phyloP scores from a whole-genome alignment of 169 alveolate species.

The Plasmodium gallinaceum region DNA sequence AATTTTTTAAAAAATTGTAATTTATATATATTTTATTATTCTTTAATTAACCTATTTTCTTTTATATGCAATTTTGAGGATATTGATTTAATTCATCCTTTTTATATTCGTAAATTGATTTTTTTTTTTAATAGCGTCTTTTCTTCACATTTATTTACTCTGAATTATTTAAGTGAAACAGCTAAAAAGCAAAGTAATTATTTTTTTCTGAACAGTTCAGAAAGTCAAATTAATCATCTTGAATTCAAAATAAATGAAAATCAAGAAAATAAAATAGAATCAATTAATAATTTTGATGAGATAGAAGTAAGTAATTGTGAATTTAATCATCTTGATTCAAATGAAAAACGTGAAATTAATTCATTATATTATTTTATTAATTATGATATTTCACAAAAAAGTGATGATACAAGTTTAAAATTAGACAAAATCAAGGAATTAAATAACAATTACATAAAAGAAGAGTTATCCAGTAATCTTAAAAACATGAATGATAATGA shows the following conservation, averaged over 20 bases:
- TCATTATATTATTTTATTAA: neutral
- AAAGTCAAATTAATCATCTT: neutral
- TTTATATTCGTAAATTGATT: slow-evolving; percentile 60
- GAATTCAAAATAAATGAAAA: neutral
- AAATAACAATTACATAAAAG: neutral
- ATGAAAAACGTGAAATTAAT: neutral
- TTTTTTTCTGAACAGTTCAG: slow-evolving; percentile 14
- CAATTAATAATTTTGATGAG: neutral
- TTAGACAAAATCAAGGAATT: neutral
- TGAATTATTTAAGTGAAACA: slow-evolving; percentile 46
- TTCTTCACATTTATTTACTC: slow-evolving; percentile 65
- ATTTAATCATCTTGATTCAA: neutral
- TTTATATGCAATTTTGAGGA: slow-evolving; percentile 62
- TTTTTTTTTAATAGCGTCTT: slow-evolving; percentile 66
- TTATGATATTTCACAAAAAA: neutral
- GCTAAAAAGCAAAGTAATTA: slow-evolving; percentile 59
- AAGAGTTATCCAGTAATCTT: neutral
- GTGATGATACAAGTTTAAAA: neutral
- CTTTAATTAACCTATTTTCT: slow-evolving; percentile 40
- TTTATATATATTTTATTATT: slow-evolving; percentile 47
- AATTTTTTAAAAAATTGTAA: slow-evolving; percentile 41
- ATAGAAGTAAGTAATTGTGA: neutral
- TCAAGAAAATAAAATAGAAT: neutral
- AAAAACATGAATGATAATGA: neutral
- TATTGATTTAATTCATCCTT: slow-evolving; percentile 62